Percentiles rank a stretch among this genome's conserved stretches.
Evolutionary conservation across 768 basidiomycete species (phyloP).

Genomic region (Psilocybe tampanensis): DNA sequence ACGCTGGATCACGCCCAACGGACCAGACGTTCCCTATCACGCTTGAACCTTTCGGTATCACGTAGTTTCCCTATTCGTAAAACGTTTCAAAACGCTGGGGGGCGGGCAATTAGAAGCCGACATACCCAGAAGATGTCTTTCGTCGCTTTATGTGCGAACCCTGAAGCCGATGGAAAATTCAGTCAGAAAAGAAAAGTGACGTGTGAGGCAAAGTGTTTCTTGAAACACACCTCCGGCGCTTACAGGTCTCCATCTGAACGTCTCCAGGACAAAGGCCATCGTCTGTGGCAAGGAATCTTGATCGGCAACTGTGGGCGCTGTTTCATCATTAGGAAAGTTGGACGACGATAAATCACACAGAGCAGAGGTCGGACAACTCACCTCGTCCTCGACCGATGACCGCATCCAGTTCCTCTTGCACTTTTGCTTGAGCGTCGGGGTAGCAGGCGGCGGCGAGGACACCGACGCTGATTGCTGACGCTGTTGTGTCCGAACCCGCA

Average conservation of each 20-base stretch:
- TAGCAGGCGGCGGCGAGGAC: conserved; percentile 62
- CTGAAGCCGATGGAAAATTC: conserved; percentile 16
- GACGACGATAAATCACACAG: neutral
- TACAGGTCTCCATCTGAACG: conserved; percentile 55
- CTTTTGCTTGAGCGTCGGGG: conserved; percentile 49
- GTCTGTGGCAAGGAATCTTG: conserved; percentile 44
- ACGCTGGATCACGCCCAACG: conserved; percentile 56
- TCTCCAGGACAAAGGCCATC: conserved; percentile 52
- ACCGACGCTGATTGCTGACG: conserved; percentile 55
- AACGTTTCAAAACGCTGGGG: too few species aligned
- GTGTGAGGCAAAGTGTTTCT: neutral
- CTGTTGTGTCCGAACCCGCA: conserved; percentile 68
- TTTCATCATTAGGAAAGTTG: too few species aligned
- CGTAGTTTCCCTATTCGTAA: conserved; percentile 39
- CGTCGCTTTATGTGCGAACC: conserved; percentile 66
- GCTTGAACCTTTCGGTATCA: conserved; percentile 58
- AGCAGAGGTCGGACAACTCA: conserved; percentile 15
- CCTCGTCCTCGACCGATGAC: conserved; percentile 51
- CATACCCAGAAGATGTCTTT: conserved; percentile 67
- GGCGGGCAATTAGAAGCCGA: neutral
- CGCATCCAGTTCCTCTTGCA: conserved; percentile 57
- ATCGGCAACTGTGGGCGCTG: conserved; percentile 43
- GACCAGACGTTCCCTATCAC: conserved; percentile 67
- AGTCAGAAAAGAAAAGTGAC: neutral
- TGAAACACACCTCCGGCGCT: conserved; percentile 41